A percentile compares a stretch with the other conserved stretches of the same genome.
These are phyloP conservation scores for Amanita exitialis DNA, from an alignment of 768 basidiomycete species.

Conservation along the genomic window DNA sequence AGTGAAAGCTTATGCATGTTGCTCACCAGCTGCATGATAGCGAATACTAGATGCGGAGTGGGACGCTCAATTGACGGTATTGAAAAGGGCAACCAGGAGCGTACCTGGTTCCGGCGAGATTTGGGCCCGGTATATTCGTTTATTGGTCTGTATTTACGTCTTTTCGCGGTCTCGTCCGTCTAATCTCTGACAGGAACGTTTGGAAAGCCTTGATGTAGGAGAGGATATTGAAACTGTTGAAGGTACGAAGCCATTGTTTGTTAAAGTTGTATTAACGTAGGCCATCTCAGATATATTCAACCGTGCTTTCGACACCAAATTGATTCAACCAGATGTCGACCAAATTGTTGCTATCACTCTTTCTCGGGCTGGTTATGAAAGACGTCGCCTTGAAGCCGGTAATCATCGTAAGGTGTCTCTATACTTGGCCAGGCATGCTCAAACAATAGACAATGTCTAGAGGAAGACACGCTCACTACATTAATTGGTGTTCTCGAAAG, in stretches of 20 bases:
- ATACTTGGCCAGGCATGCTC: not conserved
- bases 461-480: conserved; percentile 39
- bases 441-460: conserved; percentile 11
- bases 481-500: conserved; percentile 51
- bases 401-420: conserved; percentile 24
- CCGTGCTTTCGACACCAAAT: conserved; percentile 42
- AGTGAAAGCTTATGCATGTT: not conserved
- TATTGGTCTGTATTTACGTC: conserved; percentile 35
- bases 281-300: conserved; percentile 40
- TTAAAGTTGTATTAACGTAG: not conserved
- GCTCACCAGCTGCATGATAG: conserved; percentile 17
- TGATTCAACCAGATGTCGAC: conserved; percentile 51
- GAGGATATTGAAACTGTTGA: conserved; percentile 21
- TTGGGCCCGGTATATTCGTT: conserved; percentile 71
- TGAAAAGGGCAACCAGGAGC: conserved; percentile 57
- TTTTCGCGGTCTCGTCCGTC: conserved; percentile 1
- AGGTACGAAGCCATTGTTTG: conserved; percentile 12
- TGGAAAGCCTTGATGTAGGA: conserved; percentile 18
- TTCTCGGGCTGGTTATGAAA: conserved; percentile 57
- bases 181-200: conserved; percentile 29
- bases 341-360: conserved; percentile 54
- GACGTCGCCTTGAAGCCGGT: conserved; percentile 38
- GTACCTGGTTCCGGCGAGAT: conserved; percentile 69
- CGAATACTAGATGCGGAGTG: conserved; percentile 34
- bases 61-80: conserved; percentile 29